Base-by-base conservation (phyloP, 306 rosid species). In the Crataegus laevigata region DNA sequence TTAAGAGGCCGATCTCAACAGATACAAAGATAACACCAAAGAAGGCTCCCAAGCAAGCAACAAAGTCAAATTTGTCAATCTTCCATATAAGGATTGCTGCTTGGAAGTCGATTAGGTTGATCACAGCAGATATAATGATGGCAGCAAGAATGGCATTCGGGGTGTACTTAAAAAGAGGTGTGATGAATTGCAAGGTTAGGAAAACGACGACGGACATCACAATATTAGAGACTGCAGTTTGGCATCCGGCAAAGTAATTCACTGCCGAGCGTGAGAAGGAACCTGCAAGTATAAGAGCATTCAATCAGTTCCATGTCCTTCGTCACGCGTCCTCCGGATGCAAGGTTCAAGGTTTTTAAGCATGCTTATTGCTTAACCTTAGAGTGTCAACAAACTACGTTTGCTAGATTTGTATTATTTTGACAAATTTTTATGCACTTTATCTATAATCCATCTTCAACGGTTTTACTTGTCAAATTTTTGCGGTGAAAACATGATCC, bases 21-120 rank as follows among this genome's bases (percentile, higher is more conserved):
- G 91, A 81, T 34, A 1, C 32, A 77, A 94, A 94, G 70, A 91
- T 85, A 64, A 94, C 99, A 15, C 99, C 99, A 52, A 94, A 87
- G 87, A 91, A 91, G 57, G 99, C 97, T 86, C 99, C 99, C 88
- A 94, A 82, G 87, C 97, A 94, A 61, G 97, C 99, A 25, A 94
- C 68, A 66, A 94, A 91, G 78, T 94, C 98, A 68, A 91, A 82
- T 79, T 94, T 94, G 80, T 94, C 99, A 30, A 92, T 84, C 89
- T 90, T 94, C 96, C 97, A 92, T 51, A 94, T 88, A 74, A 92
- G 82, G 74, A 87, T 82, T 65, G 96, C 97, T 67, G 99, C 99
- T 68, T 82, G 84, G 76, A 85, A 70, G 89, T 94, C 99, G 5
- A 94, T 71, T 71, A 91, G 93, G 83, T 68, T 83, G 84, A 94